phyloP scores from a whole-genome alignment of 108 stramenopile species.

The Skeletonema potamos region DNA sequence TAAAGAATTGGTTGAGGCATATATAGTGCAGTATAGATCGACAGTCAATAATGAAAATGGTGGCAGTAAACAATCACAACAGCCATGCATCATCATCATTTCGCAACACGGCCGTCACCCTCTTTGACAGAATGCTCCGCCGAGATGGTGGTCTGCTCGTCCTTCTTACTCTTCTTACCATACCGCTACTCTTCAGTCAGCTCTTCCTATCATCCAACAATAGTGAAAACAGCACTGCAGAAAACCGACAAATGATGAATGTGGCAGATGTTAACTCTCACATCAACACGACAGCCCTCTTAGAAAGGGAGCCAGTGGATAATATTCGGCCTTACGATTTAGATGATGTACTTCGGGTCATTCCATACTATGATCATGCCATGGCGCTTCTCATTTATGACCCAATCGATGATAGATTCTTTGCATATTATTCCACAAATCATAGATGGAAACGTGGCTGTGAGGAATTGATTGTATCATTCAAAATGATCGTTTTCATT shows the following conservation, averaged over 20 bases:
- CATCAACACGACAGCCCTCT: neutral
- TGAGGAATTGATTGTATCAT: neutral
- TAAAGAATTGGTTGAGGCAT: too few relatives aligned
- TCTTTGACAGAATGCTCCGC: neutral
- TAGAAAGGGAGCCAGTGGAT: neutral
- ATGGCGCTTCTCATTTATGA: slow-evolving; percentile 11
- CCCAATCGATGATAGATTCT: neutral
- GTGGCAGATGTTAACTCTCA: neutral
- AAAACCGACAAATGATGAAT: neutral
- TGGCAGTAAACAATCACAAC: neutral
- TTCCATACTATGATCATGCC: slow-evolving; percentile 8
- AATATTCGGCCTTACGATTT: slow-evolving; percentile 2
- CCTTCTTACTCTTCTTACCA: neutral
- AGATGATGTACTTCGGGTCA: neutral
- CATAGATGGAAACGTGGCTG: slow-evolving; percentile 2
- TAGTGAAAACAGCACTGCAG: neutral
- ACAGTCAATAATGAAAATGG: neutral
- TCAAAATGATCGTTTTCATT: neutral
- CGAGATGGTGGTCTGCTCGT: neutral
- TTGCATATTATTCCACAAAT: neutral
- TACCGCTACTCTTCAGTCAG: neutral
- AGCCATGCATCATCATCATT: neutral
- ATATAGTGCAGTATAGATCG: too few relatives aligned
- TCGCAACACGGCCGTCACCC: neutral
- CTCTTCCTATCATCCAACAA: neutral